Base-by-base conservation (phyloP, 2,329 filamentous ascomycete species). In the Ophiocordyceps australis region DNA sequence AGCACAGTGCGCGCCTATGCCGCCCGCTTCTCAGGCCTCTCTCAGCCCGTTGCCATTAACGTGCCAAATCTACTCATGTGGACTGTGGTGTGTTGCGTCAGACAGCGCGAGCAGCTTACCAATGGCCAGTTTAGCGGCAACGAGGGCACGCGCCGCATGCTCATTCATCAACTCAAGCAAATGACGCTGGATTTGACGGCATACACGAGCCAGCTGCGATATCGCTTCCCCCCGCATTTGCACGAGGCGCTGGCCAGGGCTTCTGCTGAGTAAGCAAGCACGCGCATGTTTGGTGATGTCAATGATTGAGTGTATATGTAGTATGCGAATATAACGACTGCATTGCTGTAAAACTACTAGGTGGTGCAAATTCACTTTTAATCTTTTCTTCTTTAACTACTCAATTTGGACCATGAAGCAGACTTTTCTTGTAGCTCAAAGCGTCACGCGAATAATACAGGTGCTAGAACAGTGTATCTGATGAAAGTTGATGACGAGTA, bases 1-100 rank as follows among this genome's bases (percentile, higher is more conserved):
- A 66, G 71, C 39, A 65, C 62, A 25, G 86, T 98, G 51, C 80
- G 89, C 34, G 65, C 65, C 35, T 74, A 74, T 32, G 83, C 86
- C 2, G 72, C 80, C 39, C 75, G 74, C 33, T 95, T 98, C 54
- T 68, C 80, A 11, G 62, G 65, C 2, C 65, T 92, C 21, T 69
- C 82, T 4, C 71, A 81, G 37, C 70, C 83, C 7, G 78, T 98
- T 21, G 76, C 85, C 3, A 74, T 81, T 45, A 92, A 89, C 42
- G 74, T 94, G 39, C 86, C 86, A 12, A 82, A 86, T 49, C 62
- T 95, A 33, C 65, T 98, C 34, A 76, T 93, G 56, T 95, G 89
- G 89, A 82, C 82, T 25, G 81, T 98, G 37, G 66, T 76, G 22
- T 83, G 79, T 54, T 91, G 85, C 50, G 74, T 76, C 25, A 67